phyloP scores from a whole-genome alignment of 352 stramenopile genomes.

The Globisporangium uncinulatum region DNA sequence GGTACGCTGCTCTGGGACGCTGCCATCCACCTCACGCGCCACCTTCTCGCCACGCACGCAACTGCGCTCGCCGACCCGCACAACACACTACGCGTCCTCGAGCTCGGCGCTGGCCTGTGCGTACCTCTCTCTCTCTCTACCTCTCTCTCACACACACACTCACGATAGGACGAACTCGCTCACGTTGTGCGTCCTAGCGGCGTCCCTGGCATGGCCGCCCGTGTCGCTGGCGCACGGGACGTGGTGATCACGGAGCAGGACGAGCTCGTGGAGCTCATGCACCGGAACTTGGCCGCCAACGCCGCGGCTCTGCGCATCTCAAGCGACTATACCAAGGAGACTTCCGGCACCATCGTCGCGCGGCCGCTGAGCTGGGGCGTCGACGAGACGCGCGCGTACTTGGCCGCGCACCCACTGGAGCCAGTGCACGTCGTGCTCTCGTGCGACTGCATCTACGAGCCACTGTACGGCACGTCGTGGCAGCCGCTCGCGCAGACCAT shows the following conservation, averaged over 20 bases:
- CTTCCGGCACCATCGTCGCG: conserved; percentile 37
- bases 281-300: conserved; percentile 64
- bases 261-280: conserved; percentile 83
- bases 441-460: conserved; percentile 95
- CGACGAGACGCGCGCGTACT: conserved; percentile 57
- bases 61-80: conserved; percentile 20
- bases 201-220: conserved; percentile 89
- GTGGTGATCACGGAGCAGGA: conserved; percentile 91
- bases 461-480: conserved; percentile 92
- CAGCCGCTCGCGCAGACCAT: conserved; percentile 84
- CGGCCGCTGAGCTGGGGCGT: conserved; percentile 75
- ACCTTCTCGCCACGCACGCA: conserved; percentile 48
- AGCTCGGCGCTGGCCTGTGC: conserved; percentile 81
- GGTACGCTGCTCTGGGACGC: conserved; percentile 90
- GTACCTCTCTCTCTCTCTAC: conserved; percentile 3
- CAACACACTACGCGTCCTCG: conserved; percentile 55
- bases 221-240: conserved; percentile 67
- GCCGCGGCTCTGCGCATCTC: conserved; percentile 24
- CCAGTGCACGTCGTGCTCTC: conserved; percentile 90
- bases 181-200: conserved; percentile 31
- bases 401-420: conserved; percentile 38
- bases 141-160: background rate
- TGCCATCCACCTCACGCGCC: conserved; percentile 53
- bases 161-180: background rate
- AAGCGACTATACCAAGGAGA: conserved; percentile 5